Percentiles rank a stretch among this genome's conserved stretches.
phyloP scores from a whole-genome alignment of 2,329 filamentous ascomycete genomes.

The Diaporthe sp. region DNA sequence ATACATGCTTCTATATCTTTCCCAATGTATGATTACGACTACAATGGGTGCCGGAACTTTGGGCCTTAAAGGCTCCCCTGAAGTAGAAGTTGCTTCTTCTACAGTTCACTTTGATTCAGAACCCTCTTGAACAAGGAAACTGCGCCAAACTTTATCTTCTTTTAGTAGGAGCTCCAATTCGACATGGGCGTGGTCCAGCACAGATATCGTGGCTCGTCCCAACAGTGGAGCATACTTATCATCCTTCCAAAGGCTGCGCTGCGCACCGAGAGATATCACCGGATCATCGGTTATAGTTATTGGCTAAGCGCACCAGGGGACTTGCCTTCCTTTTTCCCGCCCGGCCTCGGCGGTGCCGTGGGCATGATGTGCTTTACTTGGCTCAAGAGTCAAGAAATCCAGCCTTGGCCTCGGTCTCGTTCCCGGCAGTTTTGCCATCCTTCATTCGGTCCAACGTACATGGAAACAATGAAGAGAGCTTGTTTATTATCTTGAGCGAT shows the following conservation, averaged over 20 bases:
- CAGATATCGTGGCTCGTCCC: too few species aligned
- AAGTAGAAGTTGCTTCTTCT: background rate
- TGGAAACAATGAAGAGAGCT: too few species aligned
- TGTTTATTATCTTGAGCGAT: too few species aligned
- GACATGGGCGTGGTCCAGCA: background rate
- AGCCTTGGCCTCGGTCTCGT: slow-evolving; percentile 11
- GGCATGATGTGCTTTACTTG: background rate
- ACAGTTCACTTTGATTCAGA: background rate
- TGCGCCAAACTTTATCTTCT: background rate
- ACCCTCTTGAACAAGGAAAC: too few species aligned
- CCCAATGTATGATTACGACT: too few species aligned
- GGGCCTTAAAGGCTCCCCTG: background rate
- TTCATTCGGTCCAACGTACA: background rate
- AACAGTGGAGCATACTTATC: background rate
- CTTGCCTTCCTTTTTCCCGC: background rate
- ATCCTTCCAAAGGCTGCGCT: background rate
- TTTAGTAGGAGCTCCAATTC: background rate
- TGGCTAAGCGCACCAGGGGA: background rate
- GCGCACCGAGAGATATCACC: background rate
- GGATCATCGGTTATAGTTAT: background rate
- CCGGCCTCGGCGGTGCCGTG: background rate
- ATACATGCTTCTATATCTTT: too few species aligned
- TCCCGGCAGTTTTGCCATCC: background rate
- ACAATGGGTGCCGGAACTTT: too few species aligned
- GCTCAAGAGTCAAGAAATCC: slow-evolving; percentile 7